phyloP scores from a whole-genome alignment of 148 eudicot genomes.

The Limonium bicolor region DNA sequence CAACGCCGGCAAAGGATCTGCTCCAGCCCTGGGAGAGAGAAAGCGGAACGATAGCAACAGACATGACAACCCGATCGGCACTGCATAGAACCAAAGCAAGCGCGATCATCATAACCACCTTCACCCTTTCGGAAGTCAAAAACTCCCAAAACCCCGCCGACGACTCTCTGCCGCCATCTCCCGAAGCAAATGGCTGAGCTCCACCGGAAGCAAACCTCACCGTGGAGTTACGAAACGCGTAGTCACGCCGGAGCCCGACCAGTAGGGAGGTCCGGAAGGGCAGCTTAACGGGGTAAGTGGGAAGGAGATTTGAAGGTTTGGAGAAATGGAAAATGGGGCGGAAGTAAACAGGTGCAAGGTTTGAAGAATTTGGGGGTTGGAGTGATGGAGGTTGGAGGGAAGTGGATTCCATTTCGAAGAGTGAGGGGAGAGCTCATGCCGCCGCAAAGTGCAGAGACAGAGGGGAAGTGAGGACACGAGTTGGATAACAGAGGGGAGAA shows the following conservation, averaged over 20 bases:
- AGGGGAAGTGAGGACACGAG: too few relatives aligned
- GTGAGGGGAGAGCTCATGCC: slow-evolving; percentile 9
- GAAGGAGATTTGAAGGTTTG: slow-evolving; percentile 3
- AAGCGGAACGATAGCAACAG: slow-evolving; percentile 80
- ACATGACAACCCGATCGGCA: slow-evolving; percentile 96
- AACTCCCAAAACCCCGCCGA: slow-evolving; percentile 47
- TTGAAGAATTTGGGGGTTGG: slow-evolving; percentile 2
- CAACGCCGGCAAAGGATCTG: slow-evolving; percentile 74
- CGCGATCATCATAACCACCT: slow-evolving; percentile 85
- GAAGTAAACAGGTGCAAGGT: background rate
- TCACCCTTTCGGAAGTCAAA: slow-evolving; percentile 80
- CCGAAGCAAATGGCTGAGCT: slow-evolving; percentile 11
- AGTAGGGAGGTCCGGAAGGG: background rate
- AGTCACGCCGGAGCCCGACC: slow-evolving; percentile 3
- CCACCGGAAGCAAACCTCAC: slow-evolving; percentile 15
- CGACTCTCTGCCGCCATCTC: slow-evolving; percentile 8
- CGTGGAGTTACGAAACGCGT: background rate
- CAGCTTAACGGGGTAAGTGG: background rate
- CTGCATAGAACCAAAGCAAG: slow-evolving; percentile 83
- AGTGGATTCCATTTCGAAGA: slow-evolving; percentile 6
- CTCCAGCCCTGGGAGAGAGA: slow-evolving; percentile 58
- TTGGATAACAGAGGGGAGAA: too few relatives aligned
- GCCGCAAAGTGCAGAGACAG: too few relatives aligned
- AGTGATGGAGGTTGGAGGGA: background rate
- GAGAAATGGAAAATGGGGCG: slow-evolving; percentile 2